Conservation (phyloP, 2,329 filamentous ascomycete genomes). For the Aspergillus fischeri region DNA sequence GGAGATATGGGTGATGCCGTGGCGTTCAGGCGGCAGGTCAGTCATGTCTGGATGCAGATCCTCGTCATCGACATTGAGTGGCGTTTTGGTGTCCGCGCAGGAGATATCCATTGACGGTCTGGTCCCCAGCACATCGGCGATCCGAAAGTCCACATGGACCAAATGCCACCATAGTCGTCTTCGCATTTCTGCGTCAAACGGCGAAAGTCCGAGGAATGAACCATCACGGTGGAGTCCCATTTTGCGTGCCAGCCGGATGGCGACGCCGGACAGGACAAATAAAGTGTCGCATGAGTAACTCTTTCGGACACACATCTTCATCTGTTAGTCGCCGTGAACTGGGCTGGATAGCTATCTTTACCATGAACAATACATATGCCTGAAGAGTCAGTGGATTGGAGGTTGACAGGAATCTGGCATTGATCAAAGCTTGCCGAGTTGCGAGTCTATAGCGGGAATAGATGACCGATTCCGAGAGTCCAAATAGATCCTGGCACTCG, state of each 20-base stretch:
- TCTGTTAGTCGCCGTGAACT: not conserved
- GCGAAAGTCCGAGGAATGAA: constrained; percentile 39
- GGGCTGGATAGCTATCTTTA: constrained; percentile 24
- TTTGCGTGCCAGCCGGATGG: constrained; percentile 54
- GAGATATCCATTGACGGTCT: constrained; percentile 21
- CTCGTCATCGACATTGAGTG: constrained; percentile 18
- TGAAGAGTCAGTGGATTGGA: constrained; percentile 39
- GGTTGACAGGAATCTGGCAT: constrained; percentile 37
- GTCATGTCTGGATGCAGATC: constrained; percentile 33
- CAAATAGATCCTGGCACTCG: constrained; percentile 46
- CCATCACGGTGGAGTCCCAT: constrained; percentile 64
- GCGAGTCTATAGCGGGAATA: constrained; percentile 37
- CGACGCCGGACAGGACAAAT: constrained; percentile 47
- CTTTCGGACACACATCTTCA: not conserved
- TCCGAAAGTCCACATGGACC: constrained; percentile 62
- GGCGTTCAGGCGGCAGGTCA: constrained; percentile 20
- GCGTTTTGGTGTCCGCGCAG: constrained; percentile 11
- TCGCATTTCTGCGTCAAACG: constrained; percentile 63
- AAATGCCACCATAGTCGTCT: constrained; percentile 68
- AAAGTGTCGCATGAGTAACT: constrained; percentile 45
- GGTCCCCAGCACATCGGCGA: constrained; percentile 61
- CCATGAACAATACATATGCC: constrained; percentile 51
- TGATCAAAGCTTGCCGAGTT: constrained; percentile 42
- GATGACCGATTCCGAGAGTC: constrained; percentile 22
- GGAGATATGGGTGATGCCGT: constrained; percentile 36